These are phyloP conservation scores for Blastobotrys apis DNA, from an alignment of 1,139 yeast species.

Conservation along the genomic window DNA sequence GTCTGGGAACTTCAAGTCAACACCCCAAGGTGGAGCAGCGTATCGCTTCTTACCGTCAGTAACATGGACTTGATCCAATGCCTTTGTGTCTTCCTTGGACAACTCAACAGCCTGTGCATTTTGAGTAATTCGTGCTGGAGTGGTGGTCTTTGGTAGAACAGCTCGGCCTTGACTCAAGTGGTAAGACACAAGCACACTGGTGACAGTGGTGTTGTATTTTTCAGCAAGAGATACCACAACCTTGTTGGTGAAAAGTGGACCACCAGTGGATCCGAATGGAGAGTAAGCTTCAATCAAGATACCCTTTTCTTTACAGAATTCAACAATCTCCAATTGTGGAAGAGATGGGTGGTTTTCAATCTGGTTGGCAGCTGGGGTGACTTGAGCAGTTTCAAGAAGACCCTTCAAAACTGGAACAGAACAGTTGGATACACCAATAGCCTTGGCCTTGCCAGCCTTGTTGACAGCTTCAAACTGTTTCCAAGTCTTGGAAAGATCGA, in stretches of 20 bases:
- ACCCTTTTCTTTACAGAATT: slow-evolving; percentile 49
- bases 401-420: slow-evolving; percentile 50
- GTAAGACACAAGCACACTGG: slow-evolving; percentile 67
- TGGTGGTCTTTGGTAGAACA: slow-evolving; percentile 70
- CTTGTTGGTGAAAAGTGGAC: slow-evolving; percentile 53
- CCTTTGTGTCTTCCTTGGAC: slow-evolving; percentile 50
- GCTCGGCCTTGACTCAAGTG: slow-evolving; percentile 64
- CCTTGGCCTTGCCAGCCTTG: slow-evolving; percentile 53
- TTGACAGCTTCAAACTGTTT: slow-evolving; percentile 57
- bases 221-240: slow-evolving; percentile 44
- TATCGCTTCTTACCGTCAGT: slow-evolving; percentile 49
- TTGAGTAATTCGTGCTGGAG: slow-evolving; percentile 52
- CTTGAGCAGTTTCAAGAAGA: slow-evolving; percentile 48
- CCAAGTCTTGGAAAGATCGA: slow-evolving; percentile 66
- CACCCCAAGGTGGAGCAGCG: slow-evolving; percentile 40
- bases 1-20: slow-evolving; percentile 33
- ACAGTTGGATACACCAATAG: slow-evolving; percentile 80
- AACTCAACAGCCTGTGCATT: slow-evolving; percentile 54
- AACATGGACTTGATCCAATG: slow-evolving; percentile 45
- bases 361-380: slow-evolving; percentile 69
- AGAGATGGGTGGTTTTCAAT: slow-evolving; percentile 71
- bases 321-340: slow-evolving; percentile 62
- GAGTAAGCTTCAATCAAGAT: slow-evolving; percentile 72
- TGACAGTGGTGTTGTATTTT: slow-evolving; percentile 52
- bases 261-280: slow-evolving; percentile 69